Evolutionary conservation across 345 rosid genomes (phyloP), one percentile per base, ranked within the genome.

Genomic region (Boechera retrofracta): DNA sequence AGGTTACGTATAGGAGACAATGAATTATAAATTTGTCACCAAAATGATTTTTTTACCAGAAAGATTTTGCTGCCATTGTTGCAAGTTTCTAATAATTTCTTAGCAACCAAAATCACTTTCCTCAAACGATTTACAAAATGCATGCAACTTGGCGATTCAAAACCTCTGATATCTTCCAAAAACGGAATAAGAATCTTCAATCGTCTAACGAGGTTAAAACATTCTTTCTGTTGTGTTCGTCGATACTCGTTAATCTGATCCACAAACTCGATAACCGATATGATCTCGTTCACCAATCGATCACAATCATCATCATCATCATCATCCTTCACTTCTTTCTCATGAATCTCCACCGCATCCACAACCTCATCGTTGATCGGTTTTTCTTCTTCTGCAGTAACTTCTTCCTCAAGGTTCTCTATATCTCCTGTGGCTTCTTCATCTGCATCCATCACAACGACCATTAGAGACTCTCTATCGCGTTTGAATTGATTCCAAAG

Each of bases 21-120:
- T 60, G n/a, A 64, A 6, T 2, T 26, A 49, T 49, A n/a, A 24
- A 55, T 67, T 21, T 41, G 7, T 62, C 35, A 41, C 6, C 6
- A 24, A 41, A 16, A 18, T 41, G 33, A 3, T 12, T 15, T 26
- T 13, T 13, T 64, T 66, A 89, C 97, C 90, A 89, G 79, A 81
- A 73, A 85, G 48, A 89, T 89, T 84, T 90, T 93, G 90, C 98
- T 93, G 29, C 94, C 94, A 65, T 85, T 85, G 15, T 87, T 87
- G 78, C 97, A 90, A 67, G 77, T 71, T 57, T 59, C 81, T 78
- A 90, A 32, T 62, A 90, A 45, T 75, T 83, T 89, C 76, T 15
- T 86, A 0, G 90, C 88, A 58, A 68, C 10, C 18, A 81, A 7
- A 71, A 88, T 64, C 2, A 85, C 86, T 72, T 85, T 85, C 80